Conservation (phyloP, 2,329 filamentous ascomycete species). For the Colletotrichum destructivum region DNA sequence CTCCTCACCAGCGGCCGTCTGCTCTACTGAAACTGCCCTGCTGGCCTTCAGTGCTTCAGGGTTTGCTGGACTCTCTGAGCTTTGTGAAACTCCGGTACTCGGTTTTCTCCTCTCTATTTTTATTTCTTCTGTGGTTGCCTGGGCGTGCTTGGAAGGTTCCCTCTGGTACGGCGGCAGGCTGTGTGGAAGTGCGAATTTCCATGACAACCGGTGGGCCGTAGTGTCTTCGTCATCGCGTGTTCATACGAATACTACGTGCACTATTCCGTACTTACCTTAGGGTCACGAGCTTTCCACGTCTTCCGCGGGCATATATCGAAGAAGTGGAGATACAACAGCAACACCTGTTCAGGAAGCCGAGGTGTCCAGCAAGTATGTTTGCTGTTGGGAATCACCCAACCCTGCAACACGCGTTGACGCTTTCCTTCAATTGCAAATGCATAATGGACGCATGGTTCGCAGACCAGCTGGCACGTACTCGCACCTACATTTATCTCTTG, state of each 20-base stretch:
- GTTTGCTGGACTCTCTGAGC: background rate
- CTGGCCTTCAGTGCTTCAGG: background rate
- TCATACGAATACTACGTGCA: background rate
- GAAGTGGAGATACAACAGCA: background rate
- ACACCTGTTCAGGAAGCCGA: conserved; percentile 9
- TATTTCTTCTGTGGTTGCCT: background rate
- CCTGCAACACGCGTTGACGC: background rate
- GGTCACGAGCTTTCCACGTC: conserved; percentile 8
- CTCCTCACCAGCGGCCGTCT: background rate
- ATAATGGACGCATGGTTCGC: background rate
- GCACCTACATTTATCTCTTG: background rate
- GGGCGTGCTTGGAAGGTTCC: background rate
- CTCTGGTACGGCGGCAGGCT: conserved; percentile 3
- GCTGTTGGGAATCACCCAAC: background rate
- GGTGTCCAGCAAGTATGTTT: conserved; percentile 9
- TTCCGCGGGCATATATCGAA: background rate
- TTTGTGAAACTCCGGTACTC: background rate
- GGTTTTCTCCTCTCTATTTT: background rate
- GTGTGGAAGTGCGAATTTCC: conserved; percentile 13
- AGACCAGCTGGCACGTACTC: no score
- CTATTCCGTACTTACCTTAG: background rate
- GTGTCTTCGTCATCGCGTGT: no score
- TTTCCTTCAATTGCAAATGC: background rate
- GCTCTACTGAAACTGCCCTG: background rate
- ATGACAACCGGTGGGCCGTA: conserved; percentile 8